These are phyloP conservation scores for Agrocybe pediades DNA, from an alignment of 768 basidiomycete genomes.

Conservation along the genomic window DNA sequence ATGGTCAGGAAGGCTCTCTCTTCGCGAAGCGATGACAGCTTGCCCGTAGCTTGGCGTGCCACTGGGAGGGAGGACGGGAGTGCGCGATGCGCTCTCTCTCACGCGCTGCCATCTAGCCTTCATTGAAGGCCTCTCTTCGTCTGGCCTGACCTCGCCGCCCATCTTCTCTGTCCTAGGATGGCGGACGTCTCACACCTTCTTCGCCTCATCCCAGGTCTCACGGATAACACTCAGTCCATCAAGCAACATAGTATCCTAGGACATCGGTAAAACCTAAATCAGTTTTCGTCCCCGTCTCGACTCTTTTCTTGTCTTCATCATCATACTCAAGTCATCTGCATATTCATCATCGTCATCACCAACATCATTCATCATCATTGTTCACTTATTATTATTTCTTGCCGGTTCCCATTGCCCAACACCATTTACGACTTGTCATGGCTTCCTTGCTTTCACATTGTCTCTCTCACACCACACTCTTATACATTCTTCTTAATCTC, in stretches of 20 bases:
- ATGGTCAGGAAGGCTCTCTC: conserved; percentile 2
- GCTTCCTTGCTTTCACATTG: neutral
- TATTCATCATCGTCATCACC: conserved; percentile 2
- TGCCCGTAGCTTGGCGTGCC: conserved; percentile 6
- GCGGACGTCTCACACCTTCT: neutral
- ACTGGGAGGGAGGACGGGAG: neutral
- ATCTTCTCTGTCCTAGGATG: neutral
- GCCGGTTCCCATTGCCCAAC: conserved; percentile 1
- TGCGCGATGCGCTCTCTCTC: neutral
- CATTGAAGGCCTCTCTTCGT: neutral
- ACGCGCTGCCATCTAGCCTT: neutral
- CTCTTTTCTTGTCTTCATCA: neutral
- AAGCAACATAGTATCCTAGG: neutral
- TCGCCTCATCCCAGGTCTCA: neutral
- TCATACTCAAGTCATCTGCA: neutral
- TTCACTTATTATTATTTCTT: conserved; percentile 7
- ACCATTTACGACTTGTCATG: neutral
- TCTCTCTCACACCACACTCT: neutral
- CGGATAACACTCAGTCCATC: neutral
- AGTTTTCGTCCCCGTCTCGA: neutral
- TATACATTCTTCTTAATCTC: conserved; percentile 3
- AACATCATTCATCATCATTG: conserved; percentile 1
- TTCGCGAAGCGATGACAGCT: conserved; percentile 3
- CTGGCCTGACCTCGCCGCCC: too few species aligned
- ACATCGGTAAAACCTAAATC: neutral